Percentiles rank a stretch among this genome's conserved stretches.
These are phyloP conservation scores for Calonectria leucothoes DNA, from an alignment of 2,329 filamentous ascomycete genomes.

Conservation along the genomic window DNA sequence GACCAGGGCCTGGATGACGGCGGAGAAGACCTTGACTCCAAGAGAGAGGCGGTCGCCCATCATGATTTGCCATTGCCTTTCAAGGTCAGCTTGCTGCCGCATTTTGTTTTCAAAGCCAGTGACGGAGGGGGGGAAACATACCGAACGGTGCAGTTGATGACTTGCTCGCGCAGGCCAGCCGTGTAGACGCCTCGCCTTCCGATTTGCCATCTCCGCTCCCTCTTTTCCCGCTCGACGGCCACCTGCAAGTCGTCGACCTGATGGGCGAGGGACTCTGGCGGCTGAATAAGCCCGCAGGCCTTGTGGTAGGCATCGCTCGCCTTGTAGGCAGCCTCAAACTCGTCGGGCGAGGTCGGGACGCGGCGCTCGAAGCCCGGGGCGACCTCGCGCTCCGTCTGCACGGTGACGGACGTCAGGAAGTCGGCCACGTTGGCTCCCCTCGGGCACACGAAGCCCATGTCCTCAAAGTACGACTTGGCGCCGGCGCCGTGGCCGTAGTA, in stretches of 20 bases:
- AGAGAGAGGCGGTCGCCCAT: constrained; percentile 47
- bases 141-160: constrained; percentile 54
- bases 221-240: constrained; percentile 40
- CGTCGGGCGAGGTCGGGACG: constrained; percentile 70
- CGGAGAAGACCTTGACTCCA: constrained; percentile 62
- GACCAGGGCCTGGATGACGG: constrained; percentile 73
- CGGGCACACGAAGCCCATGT: constrained; percentile 70
- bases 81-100: neutral
- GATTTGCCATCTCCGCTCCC: constrained; percentile 27
- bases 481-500: constrained; percentile 72
- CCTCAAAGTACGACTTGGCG: constrained; percentile 74
- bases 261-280: constrained; percentile 39
- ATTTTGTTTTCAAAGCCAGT: constrained; percentile 46
- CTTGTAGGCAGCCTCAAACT: constrained; percentile 61
- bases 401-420: constrained; percentile 76
- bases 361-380: constrained; percentile 66
- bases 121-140: constrained; percentile 45
- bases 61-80: constrained; percentile 44
- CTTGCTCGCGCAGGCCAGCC: constrained; percentile 39
- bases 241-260: constrained; percentile 58
- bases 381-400: constrained; percentile 70
- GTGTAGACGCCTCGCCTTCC: constrained; percentile 39
- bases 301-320: constrained; percentile 20
- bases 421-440: constrained; percentile 70
- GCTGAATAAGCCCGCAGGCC: constrained; percentile 37